Evolutionary conservation across 495 filamentous ascomycete species (phyloP).

Genomic region (Geoglossum glabrum): DNA sequence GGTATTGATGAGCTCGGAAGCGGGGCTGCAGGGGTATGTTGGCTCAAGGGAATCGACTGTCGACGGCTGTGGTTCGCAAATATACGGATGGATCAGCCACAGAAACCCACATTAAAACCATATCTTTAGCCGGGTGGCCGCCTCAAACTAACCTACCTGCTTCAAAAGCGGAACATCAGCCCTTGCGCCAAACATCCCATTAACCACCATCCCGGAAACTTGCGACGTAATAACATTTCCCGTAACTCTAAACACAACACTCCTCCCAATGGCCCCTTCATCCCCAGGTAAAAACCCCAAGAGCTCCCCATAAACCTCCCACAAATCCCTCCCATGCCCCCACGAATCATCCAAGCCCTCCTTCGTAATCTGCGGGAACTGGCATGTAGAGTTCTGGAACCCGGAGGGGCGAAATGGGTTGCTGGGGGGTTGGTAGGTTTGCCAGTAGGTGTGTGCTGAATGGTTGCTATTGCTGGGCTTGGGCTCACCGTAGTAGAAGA

Average conservation of each 20-base stretch:
- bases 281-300: slow-evolving; percentile 35
- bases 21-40: slow-evolving; percentile 33
- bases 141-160: slow-evolving; percentile 7
- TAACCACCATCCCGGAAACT: slow-evolving; percentile 42
- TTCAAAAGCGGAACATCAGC: slow-evolving; percentile 26
- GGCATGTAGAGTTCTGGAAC: slow-evolving; percentile 35
- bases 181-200: slow-evolving; percentile 32
- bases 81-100: background rate
- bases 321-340: slow-evolving; percentile 45
- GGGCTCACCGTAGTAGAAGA: slow-evolving; percentile 40
- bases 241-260: slow-evolving; percentile 38
- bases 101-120: background rate
- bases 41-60: slow-evolving; percentile 41
- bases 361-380: slow-evolving; percentile 50
- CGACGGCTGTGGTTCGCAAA: background rate
- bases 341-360: slow-evolving; percentile 42
- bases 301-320: slow-evolving; percentile 38
- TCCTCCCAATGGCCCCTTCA: slow-evolving; percentile 13
- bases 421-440: slow-evolving; percentile 27
- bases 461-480: slow-evolving; percentile 21
- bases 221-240: slow-evolving; percentile 53
- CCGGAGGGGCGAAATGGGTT: slow-evolving; percentile 40
- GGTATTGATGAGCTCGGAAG: slow-evolving; percentile 22
- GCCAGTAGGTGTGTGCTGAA: slow-evolving; percentile 33
- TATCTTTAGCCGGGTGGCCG: too few relatives aligned